Conservation (phyloP, 352 stramenopile species). For the Pythium monospermum region DNA sequence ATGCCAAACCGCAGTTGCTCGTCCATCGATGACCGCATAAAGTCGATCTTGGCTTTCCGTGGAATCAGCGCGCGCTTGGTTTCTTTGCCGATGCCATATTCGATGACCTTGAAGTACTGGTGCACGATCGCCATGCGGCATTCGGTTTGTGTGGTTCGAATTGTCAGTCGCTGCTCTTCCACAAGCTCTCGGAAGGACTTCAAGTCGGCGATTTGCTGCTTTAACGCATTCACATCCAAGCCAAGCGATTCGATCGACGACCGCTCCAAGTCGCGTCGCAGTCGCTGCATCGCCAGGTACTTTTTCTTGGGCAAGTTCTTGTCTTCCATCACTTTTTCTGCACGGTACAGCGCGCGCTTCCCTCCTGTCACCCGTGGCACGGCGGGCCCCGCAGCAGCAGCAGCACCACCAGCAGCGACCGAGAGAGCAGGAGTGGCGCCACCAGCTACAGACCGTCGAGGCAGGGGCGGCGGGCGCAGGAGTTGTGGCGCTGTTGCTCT, state of each 20-base stretch:
- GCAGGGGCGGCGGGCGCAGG: not conserved
- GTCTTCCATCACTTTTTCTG: slow-evolving; percentile 24
- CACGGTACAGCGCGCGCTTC: slow-evolving; percentile 21
- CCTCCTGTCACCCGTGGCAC: not conserved
- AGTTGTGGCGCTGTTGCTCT: no score
- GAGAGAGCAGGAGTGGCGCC: no score
- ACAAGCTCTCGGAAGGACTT: slow-evolving; percentile 20
- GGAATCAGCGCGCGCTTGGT: not conserved
- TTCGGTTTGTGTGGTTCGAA: not conserved
- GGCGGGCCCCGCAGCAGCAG: slow-evolving; percentile 9
- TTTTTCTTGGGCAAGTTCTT: slow-evolving; percentile 27
- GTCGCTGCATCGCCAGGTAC: slow-evolving; percentile 27
- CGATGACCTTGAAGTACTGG: slow-evolving; percentile 4
- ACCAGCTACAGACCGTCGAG: slow-evolving; percentile 22
- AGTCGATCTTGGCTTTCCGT: not conserved
- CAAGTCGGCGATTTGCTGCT: slow-evolving; percentile 28
- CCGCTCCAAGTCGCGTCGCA: slow-evolving; percentile 26
- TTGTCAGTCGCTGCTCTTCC: slow-evolving; percentile 13
- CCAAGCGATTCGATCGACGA: slow-evolving; percentile 21
- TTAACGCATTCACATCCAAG: slow-evolving; percentile 26
- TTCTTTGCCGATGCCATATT: slow-evolving; percentile 1
- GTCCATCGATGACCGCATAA: not conserved
- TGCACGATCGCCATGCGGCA: slow-evolving; percentile 1
- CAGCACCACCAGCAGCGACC: no score
- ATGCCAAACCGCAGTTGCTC: not conserved